Percentiles rank a stretch among this genome's conserved stretches.
phyloP scores from a whole-genome alignment of 257 asterid species.

The Capsicum chinense region DNA sequence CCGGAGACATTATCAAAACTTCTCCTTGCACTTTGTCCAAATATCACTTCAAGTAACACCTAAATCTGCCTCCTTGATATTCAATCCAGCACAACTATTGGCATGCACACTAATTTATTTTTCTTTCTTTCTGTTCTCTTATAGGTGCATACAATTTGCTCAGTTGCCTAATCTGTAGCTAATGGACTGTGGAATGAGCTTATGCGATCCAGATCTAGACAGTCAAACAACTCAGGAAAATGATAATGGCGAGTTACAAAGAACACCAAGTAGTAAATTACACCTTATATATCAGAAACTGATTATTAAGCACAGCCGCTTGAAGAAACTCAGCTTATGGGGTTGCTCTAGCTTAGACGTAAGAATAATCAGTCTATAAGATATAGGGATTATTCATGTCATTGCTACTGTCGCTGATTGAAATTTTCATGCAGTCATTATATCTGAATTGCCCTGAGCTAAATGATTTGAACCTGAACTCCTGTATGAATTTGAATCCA shows the following conservation, averaged over 20 bases:
- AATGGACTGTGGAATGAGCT: conserved; percentile 95
- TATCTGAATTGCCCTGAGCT: conserved; percentile 86
- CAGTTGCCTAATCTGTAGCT: conserved; percentile 83
- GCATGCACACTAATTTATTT: background rate
- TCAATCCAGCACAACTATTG: background rate
- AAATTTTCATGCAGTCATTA: conserved; percentile 66
- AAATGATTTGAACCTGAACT: conserved; percentile 77
- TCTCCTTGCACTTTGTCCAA: conserved; percentile 93
- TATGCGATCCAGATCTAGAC: conserved; percentile 65
- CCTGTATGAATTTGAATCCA: conserved; percentile 81
- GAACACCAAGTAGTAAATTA: conserved; percentile 58
- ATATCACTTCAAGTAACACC: conserved; percentile 84
- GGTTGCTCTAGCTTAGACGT: conserved; percentile 98
- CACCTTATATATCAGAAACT: conserved; percentile 82
- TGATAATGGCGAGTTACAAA: conserved; percentile 44
- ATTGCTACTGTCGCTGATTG: conserved; percentile 31
- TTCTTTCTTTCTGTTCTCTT: conserved; percentile 22
- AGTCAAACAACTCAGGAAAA: conserved; percentile 46
- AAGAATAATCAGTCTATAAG: conserved; percentile 42
- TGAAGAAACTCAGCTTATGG: conserved; percentile 96
- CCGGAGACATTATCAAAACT: conserved; percentile 84
- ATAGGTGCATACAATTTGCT: conserved; percentile 95
- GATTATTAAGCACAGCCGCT: conserved; percentile 80
- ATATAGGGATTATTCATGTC: background rate
- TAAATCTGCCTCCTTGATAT: background rate